Conservation (phyloP, 164 flowering plant genomes). For the Dillenia suffruticosa region DNA sequence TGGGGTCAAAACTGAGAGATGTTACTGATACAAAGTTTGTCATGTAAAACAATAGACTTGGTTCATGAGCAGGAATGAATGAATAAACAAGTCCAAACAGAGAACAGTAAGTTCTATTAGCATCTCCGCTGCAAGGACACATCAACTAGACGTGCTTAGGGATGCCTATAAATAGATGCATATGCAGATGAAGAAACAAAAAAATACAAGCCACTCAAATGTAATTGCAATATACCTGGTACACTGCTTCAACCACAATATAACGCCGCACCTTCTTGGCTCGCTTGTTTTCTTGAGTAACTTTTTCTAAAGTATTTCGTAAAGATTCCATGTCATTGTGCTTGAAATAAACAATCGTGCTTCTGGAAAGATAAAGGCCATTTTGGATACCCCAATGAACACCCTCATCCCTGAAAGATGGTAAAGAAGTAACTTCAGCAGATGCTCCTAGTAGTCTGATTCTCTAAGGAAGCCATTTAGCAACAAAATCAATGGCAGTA, state of each 20-base stretch:
- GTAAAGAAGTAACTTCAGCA: no score
- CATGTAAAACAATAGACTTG: no score
- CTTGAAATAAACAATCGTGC: slow-evolving; percentile 85
- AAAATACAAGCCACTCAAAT: not conserved
- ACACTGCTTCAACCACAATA: slow-evolving; percentile 93
- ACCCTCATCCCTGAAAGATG: slow-evolving; percentile 77
- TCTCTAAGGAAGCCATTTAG: no score
- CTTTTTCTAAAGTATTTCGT: slow-evolving; percentile 57
- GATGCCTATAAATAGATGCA: not conserved
- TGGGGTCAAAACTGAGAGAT: no score
- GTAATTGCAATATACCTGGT: slow-evolving; percentile 59
- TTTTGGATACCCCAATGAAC: slow-evolving; percentile 99
- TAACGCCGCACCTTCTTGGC: slow-evolving; percentile 85
- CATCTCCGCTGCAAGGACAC: no score
- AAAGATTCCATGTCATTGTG: slow-evolving; percentile 96
- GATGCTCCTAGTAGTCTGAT: no score
- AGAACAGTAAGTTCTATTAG: no score
- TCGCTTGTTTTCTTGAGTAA: slow-evolving; percentile 59
- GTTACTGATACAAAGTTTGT: no score
- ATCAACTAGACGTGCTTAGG: not conserved
- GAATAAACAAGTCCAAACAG: no score
- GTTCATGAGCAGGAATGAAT: no score
- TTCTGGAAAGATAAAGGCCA: slow-evolving; percentile 94
- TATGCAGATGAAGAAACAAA: not conserved
- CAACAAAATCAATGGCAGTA: no score